Base-by-base conservation (phyloP, 106 monocot genomes). In the Gastrodia elata region DNA sequence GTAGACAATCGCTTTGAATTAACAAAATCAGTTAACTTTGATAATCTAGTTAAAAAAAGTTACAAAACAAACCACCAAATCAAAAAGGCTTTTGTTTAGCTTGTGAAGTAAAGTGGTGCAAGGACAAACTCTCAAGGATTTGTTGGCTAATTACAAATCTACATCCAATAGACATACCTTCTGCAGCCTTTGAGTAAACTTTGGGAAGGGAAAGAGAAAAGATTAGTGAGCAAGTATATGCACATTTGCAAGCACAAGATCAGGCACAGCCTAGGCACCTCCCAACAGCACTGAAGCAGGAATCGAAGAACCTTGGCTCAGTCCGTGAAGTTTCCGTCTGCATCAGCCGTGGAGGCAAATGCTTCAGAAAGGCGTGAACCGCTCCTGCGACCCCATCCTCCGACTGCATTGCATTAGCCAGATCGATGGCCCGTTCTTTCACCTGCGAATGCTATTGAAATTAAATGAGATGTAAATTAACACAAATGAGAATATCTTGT, bases 371-470 rank as follows among this genome's bases (percentile, higher is more conserved):
- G 49, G 90, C 90, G 75, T 48, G 83, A 42, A 90, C 89, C 3
- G 93, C 93, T 38, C 87, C 93, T 34, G 75, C 49, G 14, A 85
- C 84, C 8, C 93, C 93, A 78, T 93, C 89, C 75, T 93, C 93
- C n/a, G 77, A 48, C 64, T 82, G 77, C 77, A 87, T 87, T 15
- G 83, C 89, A 11, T 82, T 78, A 39, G 93, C 78, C 46, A 93
- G 52, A 49, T 87, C 80, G 20, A 85, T 69, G 1, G 89, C 89
- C 38, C 61, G 40, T 52, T 89, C 85, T 46, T 93, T 93, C 69
- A 93, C 87, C 93, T 93, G 59, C 37, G 35, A 32, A 56, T 46
- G n/a, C 68, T 20, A 35, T 38, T 38, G 38, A 2, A 67, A 67
- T n/a, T n/a, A n/a, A n/a, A n/a, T n/a, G n/a, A n/a, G n/a, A n/a